Percentiles rank a stretch among this genome's conserved stretches.
Evolutionary conservation across 2,329 filamentous ascomycete genomes (phyloP).

Genomic region (Coniochaeta sp.): DNA sequence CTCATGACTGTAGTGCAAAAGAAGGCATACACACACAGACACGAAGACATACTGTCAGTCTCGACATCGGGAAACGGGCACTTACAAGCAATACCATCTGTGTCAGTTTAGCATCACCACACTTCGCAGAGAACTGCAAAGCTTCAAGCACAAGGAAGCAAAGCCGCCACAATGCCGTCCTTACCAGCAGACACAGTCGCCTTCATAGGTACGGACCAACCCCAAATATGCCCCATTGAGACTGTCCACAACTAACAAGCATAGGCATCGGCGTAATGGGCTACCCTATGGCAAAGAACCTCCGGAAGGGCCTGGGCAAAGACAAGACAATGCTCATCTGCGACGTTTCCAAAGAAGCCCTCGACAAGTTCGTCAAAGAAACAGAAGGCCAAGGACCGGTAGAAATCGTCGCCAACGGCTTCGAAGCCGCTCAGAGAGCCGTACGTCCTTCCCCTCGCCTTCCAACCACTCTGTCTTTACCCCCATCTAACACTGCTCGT

Average conservation of each 20-base stretch:
- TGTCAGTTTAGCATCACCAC: too few relatives aligned
- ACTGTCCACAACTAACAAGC: slow-evolving; percentile 6
- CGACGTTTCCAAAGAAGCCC: slow-evolving; percentile 26
- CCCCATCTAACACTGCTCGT: background rate
- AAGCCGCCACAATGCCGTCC: slow-evolving; percentile 11
- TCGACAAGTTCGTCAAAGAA: slow-evolving; percentile 28
- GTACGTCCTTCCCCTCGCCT: slow-evolving; percentile 14
- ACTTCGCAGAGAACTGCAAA: too few relatives aligned
- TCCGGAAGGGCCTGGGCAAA: slow-evolving; percentile 16
- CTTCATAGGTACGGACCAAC: slow-evolving; percentile 18
- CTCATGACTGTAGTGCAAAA: too few relatives aligned
- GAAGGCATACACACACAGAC: too few relatives aligned
- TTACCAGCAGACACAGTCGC: slow-evolving; percentile 18
- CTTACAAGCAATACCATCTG: too few relatives aligned
- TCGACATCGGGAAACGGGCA: too few relatives aligned
- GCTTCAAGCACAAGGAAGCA: too few relatives aligned
- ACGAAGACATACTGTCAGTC: too few relatives aligned
- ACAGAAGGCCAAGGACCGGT: slow-evolving; percentile 25
- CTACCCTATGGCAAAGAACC: slow-evolving; percentile 27
- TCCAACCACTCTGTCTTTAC: too few relatives aligned
- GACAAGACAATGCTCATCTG: slow-evolving; percentile 21
- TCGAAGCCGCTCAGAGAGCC: slow-evolving; percentile 28
- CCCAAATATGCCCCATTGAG: slow-evolving; percentile 5
- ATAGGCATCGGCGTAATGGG: slow-evolving; percentile 26
- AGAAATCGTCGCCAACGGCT: slow-evolving; percentile 25